Evolutionary conservation across 306 rosid genomes (phyloP), one percentile per base, ranked within the genome.

Genomic region (Pyrus communis): DNA sequence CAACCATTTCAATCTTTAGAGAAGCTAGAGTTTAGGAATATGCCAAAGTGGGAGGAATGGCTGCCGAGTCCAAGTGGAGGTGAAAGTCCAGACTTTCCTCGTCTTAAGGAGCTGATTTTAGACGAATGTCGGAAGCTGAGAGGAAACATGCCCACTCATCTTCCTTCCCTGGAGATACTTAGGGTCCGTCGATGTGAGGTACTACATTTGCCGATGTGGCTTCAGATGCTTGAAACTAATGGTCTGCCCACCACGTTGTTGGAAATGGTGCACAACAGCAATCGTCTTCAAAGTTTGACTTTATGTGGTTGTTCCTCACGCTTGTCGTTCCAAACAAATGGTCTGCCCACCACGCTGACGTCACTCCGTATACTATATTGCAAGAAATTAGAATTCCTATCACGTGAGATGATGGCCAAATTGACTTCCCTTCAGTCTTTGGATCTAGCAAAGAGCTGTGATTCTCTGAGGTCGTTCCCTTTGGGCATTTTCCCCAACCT

Each of bases 111-210:
- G 21, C 14, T 74, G n/a, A 15, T 0, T 0, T 3, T 62, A 17
- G 0, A 5, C 0, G 0, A 9, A 0, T 74, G 77, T 27, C 43
- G n/a, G 11, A 60, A 42, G 38, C 21, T 74, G 7, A 60, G 17
- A 33, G 76, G 67, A 73, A 28, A 30, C 17, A 22, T 58, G 6
- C 67, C 75, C 5, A 38, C 27, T 52, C 45, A 49, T 57, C 46
- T 43, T 31, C 22, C 67, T 61, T 27, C 14, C 67, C 27, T 61
- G 67, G 2, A 27, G 1, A 61, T 0, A 2, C 21, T 27, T 27
- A 0, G 0, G 0, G 67, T 61, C 2, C 0, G 0, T 0, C 0
- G 0, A 0, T 61, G 67, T 61, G 2, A 12, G 21, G 67, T 61
- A 2, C 33, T 61, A 14, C 35, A 61, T 1, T 33, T 13, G 38